Percentiles rank a stretch among this genome's conserved stretches.
These are phyloP conservation scores for Colletotrichum karsti DNA, from an alignment of 2,329 filamentous ascomycete genomes.

Conservation along the genomic window DNA sequence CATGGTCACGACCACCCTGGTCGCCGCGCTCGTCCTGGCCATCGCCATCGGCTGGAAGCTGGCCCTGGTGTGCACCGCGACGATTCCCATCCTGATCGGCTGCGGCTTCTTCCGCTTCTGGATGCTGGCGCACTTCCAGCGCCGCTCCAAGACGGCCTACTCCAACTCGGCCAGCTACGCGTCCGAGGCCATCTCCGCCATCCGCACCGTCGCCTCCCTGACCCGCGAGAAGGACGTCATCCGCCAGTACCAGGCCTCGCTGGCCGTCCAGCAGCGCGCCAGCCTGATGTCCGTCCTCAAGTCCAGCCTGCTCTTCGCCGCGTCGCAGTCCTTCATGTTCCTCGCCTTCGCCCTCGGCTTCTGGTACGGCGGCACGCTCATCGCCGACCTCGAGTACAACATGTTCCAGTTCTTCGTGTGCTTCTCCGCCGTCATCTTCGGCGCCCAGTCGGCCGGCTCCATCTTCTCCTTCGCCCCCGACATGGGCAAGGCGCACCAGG, in stretches of 20 bases:
- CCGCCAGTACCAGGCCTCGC: slow-evolving; percentile 71
- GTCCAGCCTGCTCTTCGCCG: slow-evolving; percentile 82
- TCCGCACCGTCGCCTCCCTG: slow-evolving; percentile 90
- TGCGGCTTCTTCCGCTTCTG: slow-evolving; percentile 92
- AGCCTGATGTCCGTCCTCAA: slow-evolving; percentile 79
- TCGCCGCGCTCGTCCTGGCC: slow-evolving; percentile 75
- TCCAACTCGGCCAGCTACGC: slow-evolving; percentile 85
- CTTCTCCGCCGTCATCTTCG: slow-evolving; percentile 88
- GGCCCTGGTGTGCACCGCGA: slow-evolving; percentile 81
- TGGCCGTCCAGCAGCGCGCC: slow-evolving; percentile 71
- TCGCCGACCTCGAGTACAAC: slow-evolving; percentile 74
- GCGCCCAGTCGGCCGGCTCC: slow-evolving; percentile 88
- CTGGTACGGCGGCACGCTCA: slow-evolving; percentile 87
- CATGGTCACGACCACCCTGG: slow-evolving; percentile 80
- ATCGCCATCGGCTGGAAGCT: slow-evolving; percentile 89
- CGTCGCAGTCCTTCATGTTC: slow-evolving; percentile 85
- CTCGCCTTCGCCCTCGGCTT: slow-evolving; percentile 87
- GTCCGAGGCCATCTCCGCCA: slow-evolving; percentile 92
- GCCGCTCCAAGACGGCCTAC: slow-evolving; percentile 82
- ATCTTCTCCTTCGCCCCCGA: slow-evolving; percentile 92
- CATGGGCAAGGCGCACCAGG: slow-evolving; percentile 91
- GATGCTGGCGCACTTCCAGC: slow-evolving; percentile 82
- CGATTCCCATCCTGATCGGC: slow-evolving; percentile 78
- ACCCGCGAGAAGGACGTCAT: slow-evolving; percentile 88
- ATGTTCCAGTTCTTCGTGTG: slow-evolving; percentile 93